Evolutionary conservation across 2,329 filamentous ascomycete genomes (phyloP).

Genomic region (Diaporthe ampelina): DNA sequence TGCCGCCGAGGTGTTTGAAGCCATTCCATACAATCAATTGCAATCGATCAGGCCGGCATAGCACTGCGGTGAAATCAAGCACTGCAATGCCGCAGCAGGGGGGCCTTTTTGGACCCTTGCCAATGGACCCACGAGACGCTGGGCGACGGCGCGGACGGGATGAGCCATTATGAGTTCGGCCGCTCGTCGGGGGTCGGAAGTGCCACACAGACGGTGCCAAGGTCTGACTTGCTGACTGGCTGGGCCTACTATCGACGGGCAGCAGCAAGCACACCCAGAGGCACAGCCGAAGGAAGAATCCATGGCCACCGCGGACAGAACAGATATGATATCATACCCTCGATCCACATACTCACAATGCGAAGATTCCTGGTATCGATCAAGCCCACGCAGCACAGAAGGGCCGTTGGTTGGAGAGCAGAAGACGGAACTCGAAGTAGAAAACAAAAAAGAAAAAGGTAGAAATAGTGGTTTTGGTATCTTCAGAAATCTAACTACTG

Average conservation of each 20-base stretch:
- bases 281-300: no score
- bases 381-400: background rate
- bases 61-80: background rate
- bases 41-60: no score
- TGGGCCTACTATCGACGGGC: no score
- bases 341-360: background rate
- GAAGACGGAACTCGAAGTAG: no score
- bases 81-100: background rate
- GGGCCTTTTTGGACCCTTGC: background rate
- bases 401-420: no score
- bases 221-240: background rate
- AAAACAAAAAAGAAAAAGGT: background rate
- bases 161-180: constrained; percentile 9
- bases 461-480: constrained; percentile 38
- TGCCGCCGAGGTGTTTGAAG: no score
- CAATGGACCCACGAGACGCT: background rate
- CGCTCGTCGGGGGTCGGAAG: background rate
- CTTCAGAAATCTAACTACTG: constrained; percentile 37
- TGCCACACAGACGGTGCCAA: background rate
- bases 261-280: no score
- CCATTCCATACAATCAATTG: no score
- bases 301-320: no score
- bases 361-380: background rate
- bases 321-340: background rate
- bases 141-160: no score